Conservation (phyloP, 2,329 filamentous ascomycete genomes). For the Aspergillus tanneri region DNA sequence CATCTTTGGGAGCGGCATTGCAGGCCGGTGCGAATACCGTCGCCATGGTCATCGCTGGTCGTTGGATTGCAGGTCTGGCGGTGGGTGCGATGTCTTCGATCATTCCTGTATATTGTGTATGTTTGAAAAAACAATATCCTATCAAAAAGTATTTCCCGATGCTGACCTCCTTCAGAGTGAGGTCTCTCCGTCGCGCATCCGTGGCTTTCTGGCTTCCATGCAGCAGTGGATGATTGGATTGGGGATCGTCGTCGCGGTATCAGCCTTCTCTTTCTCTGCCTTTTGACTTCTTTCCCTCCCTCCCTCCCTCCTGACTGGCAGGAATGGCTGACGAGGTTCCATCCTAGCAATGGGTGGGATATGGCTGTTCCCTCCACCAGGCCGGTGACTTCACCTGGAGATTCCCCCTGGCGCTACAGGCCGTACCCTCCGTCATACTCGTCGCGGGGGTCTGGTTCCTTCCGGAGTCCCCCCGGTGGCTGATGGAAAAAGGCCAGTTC, state of each 20-base stretch:
- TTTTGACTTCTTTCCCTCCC: too few relatives aligned
- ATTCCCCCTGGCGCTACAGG: constrained; percentile 37
- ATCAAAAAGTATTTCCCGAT: not conserved
- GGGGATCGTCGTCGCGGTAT: constrained; percentile 44
- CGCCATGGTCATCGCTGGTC: constrained; percentile 49
- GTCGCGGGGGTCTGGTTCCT: constrained; percentile 34
- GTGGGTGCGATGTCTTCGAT: constrained; percentile 51
- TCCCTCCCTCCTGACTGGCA: too few relatives aligned
- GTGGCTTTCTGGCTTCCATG: constrained; percentile 43
- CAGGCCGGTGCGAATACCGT: constrained; percentile 37
- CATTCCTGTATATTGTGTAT: constrained; percentile 49
- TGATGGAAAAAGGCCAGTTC: constrained; percentile 37
- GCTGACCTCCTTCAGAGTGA: constrained; percentile 31
- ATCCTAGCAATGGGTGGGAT: constrained; percentile 55
- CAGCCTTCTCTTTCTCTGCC: too few relatives aligned
- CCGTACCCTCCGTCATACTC: constrained; percentile 44
- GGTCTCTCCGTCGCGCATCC: constrained; percentile 39
- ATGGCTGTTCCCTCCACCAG: constrained; percentile 42
- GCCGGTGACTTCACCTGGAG: constrained; percentile 34
- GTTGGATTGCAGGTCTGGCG: constrained; percentile 51
- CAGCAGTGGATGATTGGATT: constrained; percentile 49
- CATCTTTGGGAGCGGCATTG: constrained; percentile 36
- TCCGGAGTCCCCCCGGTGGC: constrained; percentile 38
- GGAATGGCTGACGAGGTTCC: too few relatives aligned
- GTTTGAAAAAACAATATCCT: too few relatives aligned